Base-by-base conservation (phyloP, 306 rosid species). In the Cicer bijugum region DNA sequence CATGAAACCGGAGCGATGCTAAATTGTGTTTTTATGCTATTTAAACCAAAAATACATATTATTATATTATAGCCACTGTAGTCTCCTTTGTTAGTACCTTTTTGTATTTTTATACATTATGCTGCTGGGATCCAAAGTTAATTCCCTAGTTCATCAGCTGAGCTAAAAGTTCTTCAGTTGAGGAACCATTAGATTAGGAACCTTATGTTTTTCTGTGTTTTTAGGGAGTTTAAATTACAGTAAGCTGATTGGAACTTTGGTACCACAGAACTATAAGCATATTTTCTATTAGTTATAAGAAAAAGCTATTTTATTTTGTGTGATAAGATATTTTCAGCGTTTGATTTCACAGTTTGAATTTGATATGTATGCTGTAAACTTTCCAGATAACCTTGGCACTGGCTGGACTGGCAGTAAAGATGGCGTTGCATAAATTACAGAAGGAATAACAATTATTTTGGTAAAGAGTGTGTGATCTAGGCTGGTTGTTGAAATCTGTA, bases 91-190 rank as follows among this genome's bases (percentile, higher is more conserved):
- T 70, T 84, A 85, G 87, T 81, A 59, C 42, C 42, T 76, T 79
- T 67, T 79, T 82, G 62, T 85, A 72, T 79, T 82, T 83, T 87
- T 81, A 84, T 79, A 75, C 72, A 68, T 77, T 59, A 67, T 79
- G 85, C 60, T 82, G 58, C 78, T 81, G 88, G 70, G 81, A 78
- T 73, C 33, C 70, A 6, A 57, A 6, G 39, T 57, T 4, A 57
- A 23, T 57, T 57, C 14, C 28, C 40, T 57, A 11, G 63, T 57
- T 57, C 40, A 28, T 23, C 57, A 28, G 35, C 9, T 6, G 63
- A 23, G 38, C 28, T 57, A 56, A 56, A 20, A 15, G 39, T 23
- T 57, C 7, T 57, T 57, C 63, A 23, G 63, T 38, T 57, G 63
- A 57, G 63, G 15, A 57, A 23, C 63, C 63, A 23, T 57, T 8